Conservation (phyloP, 257 asterid genomes). For the Euphrasia confusa region DNA sequence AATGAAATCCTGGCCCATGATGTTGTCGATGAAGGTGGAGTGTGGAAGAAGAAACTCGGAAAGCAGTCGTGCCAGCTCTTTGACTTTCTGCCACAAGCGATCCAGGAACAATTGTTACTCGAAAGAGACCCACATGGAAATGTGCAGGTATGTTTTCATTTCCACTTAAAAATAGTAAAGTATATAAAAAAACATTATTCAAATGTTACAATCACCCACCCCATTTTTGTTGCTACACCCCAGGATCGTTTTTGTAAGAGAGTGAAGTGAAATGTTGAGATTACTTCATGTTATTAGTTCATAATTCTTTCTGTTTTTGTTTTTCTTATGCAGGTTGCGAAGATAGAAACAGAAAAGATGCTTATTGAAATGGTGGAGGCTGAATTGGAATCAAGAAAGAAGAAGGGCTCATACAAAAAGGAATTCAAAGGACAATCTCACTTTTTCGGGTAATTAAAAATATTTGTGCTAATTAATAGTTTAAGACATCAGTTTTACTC, state of each 20-base stretch:
- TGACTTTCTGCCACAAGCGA: conserved; percentile 63
- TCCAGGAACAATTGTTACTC: conserved; percentile 75
- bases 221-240: not conserved
- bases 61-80: conserved; percentile 61
- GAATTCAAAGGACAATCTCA: conserved; percentile 69
- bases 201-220: not conserved
- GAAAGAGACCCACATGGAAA: conserved; percentile 93
- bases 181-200: conserved; percentile 7
- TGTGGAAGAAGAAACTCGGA: conserved; percentile 67
- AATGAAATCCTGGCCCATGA: conserved; percentile 78
- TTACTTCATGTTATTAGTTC: not conserved
- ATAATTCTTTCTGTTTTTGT: conserved; percentile 13
- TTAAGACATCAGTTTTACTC: not conserved
- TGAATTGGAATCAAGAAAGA: conserved; percentile 52
- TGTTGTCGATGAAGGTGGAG: conserved; percentile 69
- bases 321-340: conserved; percentile 50
- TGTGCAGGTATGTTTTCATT: conserved; percentile 60
- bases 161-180: not conserved
- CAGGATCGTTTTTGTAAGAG: not conserved
- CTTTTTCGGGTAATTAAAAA: conserved; percentile 55
- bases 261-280: not conserved
- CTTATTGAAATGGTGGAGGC: conserved; percentile 78
- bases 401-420: conserved; percentile 39
- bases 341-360: conserved; percentile 78
- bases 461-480: not conserved